phyloP scores from a whole-genome alignment of 2,329 filamentous ascomycete genomes.

The Sporothrix humicola region DNA sequence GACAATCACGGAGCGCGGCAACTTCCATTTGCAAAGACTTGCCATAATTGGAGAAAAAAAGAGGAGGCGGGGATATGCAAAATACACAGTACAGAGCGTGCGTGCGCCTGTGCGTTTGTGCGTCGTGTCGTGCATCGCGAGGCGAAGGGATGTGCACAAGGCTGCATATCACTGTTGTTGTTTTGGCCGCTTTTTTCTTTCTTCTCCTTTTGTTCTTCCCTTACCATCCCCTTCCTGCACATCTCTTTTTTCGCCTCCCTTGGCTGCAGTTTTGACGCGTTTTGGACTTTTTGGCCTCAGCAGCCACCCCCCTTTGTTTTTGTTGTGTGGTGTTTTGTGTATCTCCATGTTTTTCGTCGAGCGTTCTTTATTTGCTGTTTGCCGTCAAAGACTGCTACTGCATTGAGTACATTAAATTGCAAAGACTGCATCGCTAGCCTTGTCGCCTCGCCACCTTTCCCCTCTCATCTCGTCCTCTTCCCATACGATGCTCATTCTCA shows the following conservation, averaged over 20 bases:
- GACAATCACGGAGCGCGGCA: not conserved
- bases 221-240: too few species aligned
- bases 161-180: not conserved
- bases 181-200: not conserved
- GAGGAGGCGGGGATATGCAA: not conserved
- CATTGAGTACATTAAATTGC: too few species aligned
- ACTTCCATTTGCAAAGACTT: not conserved
- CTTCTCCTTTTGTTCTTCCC: not conserved
- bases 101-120: not conserved
- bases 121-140: not conserved
- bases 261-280: not conserved
- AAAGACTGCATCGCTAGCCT: not conserved
- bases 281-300: not conserved
- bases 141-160: not conserved
- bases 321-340: not conserved
- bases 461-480: too few species aligned
- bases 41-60: not conserved
- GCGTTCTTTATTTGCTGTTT: not conserved
- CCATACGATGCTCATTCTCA: not conserved
- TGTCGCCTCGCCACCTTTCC: not conserved
- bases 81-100: not conserved
- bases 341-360: not conserved
- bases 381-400: too few species aligned
- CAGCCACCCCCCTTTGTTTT: conserved; percentile 9
- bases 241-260: conserved; percentile 15